These are phyloP conservation scores for Irpex sp. DNA, from an alignment of 1,284 basidiomycete species.

Conservation along the genomic window DNA sequence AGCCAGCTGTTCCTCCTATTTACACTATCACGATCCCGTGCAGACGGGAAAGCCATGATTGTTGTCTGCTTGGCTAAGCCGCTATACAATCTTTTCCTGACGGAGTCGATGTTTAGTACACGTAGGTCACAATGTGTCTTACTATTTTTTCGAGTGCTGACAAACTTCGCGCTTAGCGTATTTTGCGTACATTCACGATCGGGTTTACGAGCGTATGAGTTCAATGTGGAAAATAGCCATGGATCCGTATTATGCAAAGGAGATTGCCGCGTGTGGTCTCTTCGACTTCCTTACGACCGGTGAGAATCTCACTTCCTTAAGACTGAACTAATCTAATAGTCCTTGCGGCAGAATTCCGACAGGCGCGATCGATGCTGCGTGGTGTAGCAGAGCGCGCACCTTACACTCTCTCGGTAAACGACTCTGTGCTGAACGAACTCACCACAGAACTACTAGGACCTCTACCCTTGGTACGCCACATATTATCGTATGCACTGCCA, in stretches of 20 bases:
- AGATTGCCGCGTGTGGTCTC: neutral
- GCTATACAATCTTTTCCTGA: neutral
- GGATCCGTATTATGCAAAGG: conserved; percentile 2
- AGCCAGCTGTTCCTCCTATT: conserved; percentile 5
- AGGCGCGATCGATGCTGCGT: neutral
- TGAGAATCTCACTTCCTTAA: neutral
- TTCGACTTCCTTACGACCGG: neutral
- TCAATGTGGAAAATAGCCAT: neutral
- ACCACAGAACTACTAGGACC: neutral
- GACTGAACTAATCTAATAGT: neutral
- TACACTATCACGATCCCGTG: neutral
- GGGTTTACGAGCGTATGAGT: neutral
- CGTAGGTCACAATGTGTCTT: neutral
- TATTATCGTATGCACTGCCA: no score
- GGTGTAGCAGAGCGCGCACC: neutral
- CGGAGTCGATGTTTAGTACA: neutral
- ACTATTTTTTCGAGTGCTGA: neutral
- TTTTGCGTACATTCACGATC: neutral
- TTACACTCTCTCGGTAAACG: neutral
- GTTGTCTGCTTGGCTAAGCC: conserved; percentile 6
- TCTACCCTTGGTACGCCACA: neutral
- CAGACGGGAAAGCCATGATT: conserved; percentile 5
- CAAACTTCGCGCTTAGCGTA: neutral
- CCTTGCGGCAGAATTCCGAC: neutral
- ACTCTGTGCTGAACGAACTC: neutral